Evolutionary conservation across 768 basidiomycete genomes (phyloP).

Genomic region (Psilocybe cubensis): DNA sequence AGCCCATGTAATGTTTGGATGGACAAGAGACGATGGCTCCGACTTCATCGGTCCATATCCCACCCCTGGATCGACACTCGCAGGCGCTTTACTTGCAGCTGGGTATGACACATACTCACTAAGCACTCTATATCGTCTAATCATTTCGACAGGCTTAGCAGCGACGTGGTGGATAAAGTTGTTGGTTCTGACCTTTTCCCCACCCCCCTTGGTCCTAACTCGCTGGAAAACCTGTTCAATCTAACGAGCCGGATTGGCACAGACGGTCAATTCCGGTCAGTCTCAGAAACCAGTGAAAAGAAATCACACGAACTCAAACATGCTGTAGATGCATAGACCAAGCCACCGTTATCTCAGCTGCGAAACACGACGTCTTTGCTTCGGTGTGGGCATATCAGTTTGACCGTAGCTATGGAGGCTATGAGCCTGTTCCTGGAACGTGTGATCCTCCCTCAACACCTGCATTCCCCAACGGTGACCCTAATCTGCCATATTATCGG

Average conservation of each 20-base stretch:
- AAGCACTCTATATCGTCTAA: not conserved
- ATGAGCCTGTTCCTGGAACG: slow-evolving; percentile 43
- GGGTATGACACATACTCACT: slow-evolving; percentile 21
- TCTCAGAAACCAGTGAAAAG: not conserved
- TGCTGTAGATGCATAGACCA: slow-evolving; percentile 43
- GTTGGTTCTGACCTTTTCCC: slow-evolving; percentile 40
- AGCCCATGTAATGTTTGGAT: slow-evolving; percentile 48
- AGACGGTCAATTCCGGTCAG: slow-evolving; percentile 46
- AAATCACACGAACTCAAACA: not conserved
- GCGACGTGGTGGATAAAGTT: slow-evolving; percentile 14
- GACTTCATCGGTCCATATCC: slow-evolving; percentile 44
- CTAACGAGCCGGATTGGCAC: slow-evolving; percentile 46
- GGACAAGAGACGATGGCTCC: slow-evolving; percentile 55
- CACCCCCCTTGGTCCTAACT: slow-evolving; percentile 35
- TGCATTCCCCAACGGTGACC: slow-evolving; percentile 48
- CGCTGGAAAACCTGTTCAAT: slow-evolving; percentile 48
- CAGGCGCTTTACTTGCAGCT: slow-evolving; percentile 17
- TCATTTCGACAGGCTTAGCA: slow-evolving; percentile 5
- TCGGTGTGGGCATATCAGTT: slow-evolving; percentile 52
- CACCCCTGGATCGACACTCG: slow-evolving; percentile 15
- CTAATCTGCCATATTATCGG: slow-evolving; percentile 52
- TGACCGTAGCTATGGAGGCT: slow-evolving; percentile 49
- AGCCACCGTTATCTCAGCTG: slow-evolving; percentile 48
- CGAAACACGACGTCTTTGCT: slow-evolving; percentile 43
- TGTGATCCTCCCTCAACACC: slow-evolving; percentile 46